Evolutionary conservation across 495 filamentous ascomycete species (phyloP).

Genomic region (Friedmanniomyces endolithicus): DNA sequence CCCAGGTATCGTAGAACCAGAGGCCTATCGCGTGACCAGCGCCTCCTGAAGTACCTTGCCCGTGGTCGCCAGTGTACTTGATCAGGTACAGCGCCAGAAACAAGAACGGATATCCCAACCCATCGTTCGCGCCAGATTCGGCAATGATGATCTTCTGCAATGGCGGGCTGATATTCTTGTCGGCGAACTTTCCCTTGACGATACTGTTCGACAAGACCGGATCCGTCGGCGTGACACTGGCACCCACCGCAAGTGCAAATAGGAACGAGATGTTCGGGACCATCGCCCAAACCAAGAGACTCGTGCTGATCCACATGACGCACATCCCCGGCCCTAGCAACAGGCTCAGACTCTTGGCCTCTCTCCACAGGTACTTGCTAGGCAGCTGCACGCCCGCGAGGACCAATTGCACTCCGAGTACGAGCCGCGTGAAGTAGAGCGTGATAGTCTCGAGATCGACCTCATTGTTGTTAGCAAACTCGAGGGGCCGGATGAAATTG

Average conservation of each 20-base stretch:
- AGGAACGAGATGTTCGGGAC: slow-evolving; percentile 63
- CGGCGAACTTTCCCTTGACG: slow-evolving; percentile 87
- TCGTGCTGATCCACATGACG: slow-evolving; percentile 77
- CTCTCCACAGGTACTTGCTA: slow-evolving; percentile 61
- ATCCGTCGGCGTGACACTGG: slow-evolving; percentile 85
- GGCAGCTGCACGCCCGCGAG: slow-evolving; percentile 87
- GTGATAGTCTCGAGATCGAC: slow-evolving; percentile 53
- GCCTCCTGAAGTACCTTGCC: slow-evolving; percentile 44
- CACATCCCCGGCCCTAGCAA: slow-evolving; percentile 80
- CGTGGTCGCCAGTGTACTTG: slow-evolving; percentile 54
- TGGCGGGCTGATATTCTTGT: slow-evolving; percentile 71
- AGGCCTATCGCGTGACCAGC: slow-evolving; percentile 55
- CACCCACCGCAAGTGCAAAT: slow-evolving; percentile 63
- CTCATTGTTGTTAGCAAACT: slow-evolving; percentile 56
- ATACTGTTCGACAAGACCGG: slow-evolving; percentile 81
- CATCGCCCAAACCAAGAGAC: slow-evolving; percentile 64
- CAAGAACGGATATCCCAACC: slow-evolving; percentile 84
- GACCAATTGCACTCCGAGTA: slow-evolving; percentile 83
- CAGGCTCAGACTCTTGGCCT: slow-evolving; percentile 68
- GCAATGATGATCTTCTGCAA: slow-evolving; percentile 80
- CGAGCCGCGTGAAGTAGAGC: slow-evolving; percentile 73
- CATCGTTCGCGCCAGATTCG: slow-evolving; percentile 85
- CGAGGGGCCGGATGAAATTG: slow-evolving; percentile 62
- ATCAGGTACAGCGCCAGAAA: slow-evolving; percentile 76
- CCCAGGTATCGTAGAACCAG: slow-evolving; percentile 85